Evolutionary conservation across 1,284 basidiomycete genomes (phyloP).

Genomic region (Ustilago esculenta): DNA sequence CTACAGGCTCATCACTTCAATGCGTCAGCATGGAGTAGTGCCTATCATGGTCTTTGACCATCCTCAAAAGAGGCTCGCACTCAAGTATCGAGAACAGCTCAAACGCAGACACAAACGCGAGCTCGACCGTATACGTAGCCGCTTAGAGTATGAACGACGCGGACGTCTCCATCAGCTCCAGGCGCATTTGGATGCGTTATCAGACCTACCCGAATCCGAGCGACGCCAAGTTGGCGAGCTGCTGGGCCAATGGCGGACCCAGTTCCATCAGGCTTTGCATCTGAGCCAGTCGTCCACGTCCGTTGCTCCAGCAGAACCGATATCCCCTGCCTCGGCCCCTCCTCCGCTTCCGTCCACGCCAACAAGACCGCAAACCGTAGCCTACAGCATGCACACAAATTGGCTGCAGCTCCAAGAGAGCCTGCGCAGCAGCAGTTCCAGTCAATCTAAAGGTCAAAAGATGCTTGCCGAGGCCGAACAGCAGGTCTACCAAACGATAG

Average conservation of each 20-base stretch:
- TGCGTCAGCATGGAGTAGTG: slow-evolving; percentile 39
- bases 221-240: slow-evolving; percentile 33
- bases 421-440: slow-evolving; percentile 11
- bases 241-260: slow-evolving; percentile 26
- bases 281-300: background rate
- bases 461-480: slow-evolving; percentile 32
- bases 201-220: slow-evolving; percentile 16
- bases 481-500: slow-evolving; percentile 35
- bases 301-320: background rate
- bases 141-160: slow-evolving; percentile 32
- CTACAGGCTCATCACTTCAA: slow-evolving; percentile 47
- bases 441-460: slow-evolving; percentile 38
- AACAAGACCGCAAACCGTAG: slow-evolving; percentile 16
- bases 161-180: slow-evolving; percentile 29
- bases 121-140: slow-evolving; percentile 38
- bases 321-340: background rate
- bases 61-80: slow-evolving; percentile 44
- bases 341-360: slow-evolving; percentile 6
- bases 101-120: slow-evolving; percentile 47
- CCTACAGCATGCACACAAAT: slow-evolving; percentile 30
- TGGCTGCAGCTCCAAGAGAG: slow-evolving; percentile 32
- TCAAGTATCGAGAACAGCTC: slow-evolving; percentile 51
- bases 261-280: background rate
- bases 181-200: slow-evolving; percentile 21
- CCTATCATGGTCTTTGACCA: slow-evolving; percentile 63